Evolutionary conservation across 2,329 filamentous ascomycete genomes (phyloP), one percentile per base, ranked within the genome.

Genomic region (Drechslerella dactyloides): DNA sequence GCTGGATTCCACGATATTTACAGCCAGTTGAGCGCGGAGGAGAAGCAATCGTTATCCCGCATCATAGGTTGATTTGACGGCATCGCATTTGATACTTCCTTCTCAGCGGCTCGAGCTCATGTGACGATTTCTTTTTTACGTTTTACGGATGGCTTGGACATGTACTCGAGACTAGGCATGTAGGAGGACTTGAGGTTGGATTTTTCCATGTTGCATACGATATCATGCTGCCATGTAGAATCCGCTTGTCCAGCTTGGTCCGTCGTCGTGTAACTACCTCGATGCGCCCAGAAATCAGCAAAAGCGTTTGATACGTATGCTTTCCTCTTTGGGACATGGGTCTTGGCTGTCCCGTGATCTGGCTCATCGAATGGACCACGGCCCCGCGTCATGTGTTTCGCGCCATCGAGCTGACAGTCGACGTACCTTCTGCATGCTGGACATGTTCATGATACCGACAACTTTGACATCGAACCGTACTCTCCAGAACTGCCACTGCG

Each of bases 21-120:
- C 68, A 73, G 59, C 17, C 74, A 74, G n/a, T 74, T 81, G 66
- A 79, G 75, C 10, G 76, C 76, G n/a, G 79, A 81, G 46, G 80
- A 81, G 78, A 82, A 83, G 77, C 79, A 82, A 69, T 84, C 85
- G 78, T 76, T 87, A 69, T 75, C 74, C 21, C 54, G 57, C 33
- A 56, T 73, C 42, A 51, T 60, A 19, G 52, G 54, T 55, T 70
- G 48, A 70, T 52, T 46, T 37, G 35, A n/a, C 24, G 27, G 4
- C 17, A 19, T 19, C 5, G 44, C n/a, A n/a, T n/a, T 48, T 48
- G 8, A 8, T 8, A 8, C 8, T 33, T 33, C 27, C 27, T 33
- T 3, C 4, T 33, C 8, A 8, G 27, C 27, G 27, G 27, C 3
- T 33, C n/a, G n/a, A n/a, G n/a, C n/a, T 33, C 27, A 33, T 33